These are phyloP conservation scores for Puya raimondii DNA, from an alignment of 176 grass and related monocot genomes.

Conservation along the genomic window DNA sequence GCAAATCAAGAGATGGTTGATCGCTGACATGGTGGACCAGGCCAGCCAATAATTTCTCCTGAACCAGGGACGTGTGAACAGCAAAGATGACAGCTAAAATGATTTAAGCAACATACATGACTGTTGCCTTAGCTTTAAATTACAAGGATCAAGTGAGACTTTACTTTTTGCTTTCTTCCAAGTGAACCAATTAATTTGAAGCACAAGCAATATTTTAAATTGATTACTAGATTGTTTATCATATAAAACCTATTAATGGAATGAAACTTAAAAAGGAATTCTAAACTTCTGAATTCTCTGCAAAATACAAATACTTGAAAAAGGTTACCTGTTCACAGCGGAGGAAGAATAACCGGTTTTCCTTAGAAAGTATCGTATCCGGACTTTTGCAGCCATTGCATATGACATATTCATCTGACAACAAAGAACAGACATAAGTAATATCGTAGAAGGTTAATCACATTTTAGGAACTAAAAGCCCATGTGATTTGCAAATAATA, in stretches of 20 bases:
- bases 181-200: no score
- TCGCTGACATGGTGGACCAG: no score
- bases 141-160: no score
- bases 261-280: background rate
- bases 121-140: no score
- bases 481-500: background rate
- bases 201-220: no score
- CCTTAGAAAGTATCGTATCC: slow-evolving; percentile 73
- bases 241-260: background rate
- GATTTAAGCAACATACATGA: no score
- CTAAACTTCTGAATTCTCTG: background rate
- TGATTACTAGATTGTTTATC: no score
- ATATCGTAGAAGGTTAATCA: background rate
- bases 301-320: background rate
- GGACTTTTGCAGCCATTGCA: slow-evolving; percentile 88
- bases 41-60: no score
- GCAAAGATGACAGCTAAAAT: no score
- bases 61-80: no score
- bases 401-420: slow-evolving; percentile 71
- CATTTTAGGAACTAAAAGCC: background rate
- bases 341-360: slow-evolving; percentile 76
- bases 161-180: no score
- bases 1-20: no score
- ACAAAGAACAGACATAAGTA: background rate
- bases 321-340: slow-evolving; percentile 69